A percentile compares a stretch with the other conserved stretches of the same genome.
Conservation (phyloP, 2,329 filamentous ascomycete species). For the Xylariales sp. region DNA sequence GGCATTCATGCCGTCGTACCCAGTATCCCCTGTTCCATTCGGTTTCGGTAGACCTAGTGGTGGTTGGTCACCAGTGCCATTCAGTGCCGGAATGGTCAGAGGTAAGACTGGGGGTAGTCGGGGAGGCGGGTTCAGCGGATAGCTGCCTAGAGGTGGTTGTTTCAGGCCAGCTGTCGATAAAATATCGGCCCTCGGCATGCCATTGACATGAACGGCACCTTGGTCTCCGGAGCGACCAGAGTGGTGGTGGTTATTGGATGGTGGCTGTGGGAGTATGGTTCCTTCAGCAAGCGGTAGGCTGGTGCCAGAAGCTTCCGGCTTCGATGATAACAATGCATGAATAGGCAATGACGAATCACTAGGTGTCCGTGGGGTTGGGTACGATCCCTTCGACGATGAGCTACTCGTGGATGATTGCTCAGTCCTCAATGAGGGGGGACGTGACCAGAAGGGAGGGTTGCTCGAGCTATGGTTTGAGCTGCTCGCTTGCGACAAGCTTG, state of each 20-base stretch:
- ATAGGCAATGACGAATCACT: slow-evolving; percentile 50
- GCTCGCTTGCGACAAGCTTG: slow-evolving; percentile 11
- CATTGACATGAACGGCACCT: not conserved
- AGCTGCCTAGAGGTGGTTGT: slow-evolving; percentile 2
- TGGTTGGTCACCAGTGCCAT: not conserved
- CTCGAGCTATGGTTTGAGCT: slow-evolving; percentile 12
- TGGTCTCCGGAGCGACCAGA: slow-evolving; percentile 6
- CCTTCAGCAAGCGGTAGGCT: too few species aligned
- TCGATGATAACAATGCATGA: slow-evolving; percentile 45
- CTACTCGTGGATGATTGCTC: slow-evolving; percentile 42
- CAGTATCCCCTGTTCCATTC: slow-evolving; percentile 14
- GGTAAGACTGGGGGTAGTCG: not conserved
- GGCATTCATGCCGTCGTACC: slow-evolving; percentile 55
- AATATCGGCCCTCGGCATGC: too few species aligned
- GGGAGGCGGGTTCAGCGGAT: not conserved
- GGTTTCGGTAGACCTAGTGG: slow-evolving; percentile 1
- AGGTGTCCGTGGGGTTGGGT: slow-evolving; percentile 36
- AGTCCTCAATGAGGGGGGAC: slow-evolving; percentile 36
- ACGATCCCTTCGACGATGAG: slow-evolving; percentile 34
- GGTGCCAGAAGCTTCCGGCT: too few species aligned
- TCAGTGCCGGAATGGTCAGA: not conserved
- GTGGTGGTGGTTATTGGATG: slow-evolving; percentile 2
- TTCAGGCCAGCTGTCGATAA: slow-evolving; percentile 1
- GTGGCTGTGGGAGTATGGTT: too few species aligned
- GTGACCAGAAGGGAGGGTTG: slow-evolving; percentile 22